These are phyloP conservation scores for Thymus quinquecostatus DNA, from an alignment of 257 asterid species.

Conservation along the genomic window DNA sequence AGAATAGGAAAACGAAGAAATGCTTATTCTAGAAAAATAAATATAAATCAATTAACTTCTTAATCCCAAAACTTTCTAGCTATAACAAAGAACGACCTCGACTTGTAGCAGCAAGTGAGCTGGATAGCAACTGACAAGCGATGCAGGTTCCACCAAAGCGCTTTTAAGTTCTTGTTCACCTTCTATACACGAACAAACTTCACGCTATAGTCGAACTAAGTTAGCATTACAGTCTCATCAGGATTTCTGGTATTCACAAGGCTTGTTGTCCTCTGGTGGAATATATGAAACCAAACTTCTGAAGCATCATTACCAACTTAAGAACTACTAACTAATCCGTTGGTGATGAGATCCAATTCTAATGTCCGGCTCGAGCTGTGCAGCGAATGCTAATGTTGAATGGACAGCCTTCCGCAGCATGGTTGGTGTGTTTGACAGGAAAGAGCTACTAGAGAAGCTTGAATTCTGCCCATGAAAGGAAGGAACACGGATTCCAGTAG, in stretches of 20 bases:
- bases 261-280: conserved; percentile 7
- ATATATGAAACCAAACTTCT: not conserved
- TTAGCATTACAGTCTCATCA: not conserved
- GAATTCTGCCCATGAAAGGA: conserved; percentile 30
- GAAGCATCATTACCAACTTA: conserved; percentile 12
- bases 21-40: conserved; percentile 2
- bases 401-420: conserved; percentile 64
- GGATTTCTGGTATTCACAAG: conserved; percentile 4
- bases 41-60: not conserved
- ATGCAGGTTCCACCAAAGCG: not conserved
- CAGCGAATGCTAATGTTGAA: conserved; percentile 77
- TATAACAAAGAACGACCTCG: not conserved
- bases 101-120: not conserved
- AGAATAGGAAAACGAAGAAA: not conserved
- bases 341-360: conserved; percentile 42
- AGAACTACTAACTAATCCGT: conserved; percentile 32
- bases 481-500: conserved; percentile 35
- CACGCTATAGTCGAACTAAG: not conserved
- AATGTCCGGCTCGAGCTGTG: conserved; percentile 62
- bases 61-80: not conserved
- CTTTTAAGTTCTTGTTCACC: not conserved
- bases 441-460: conserved; percentile 38
- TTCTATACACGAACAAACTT: not conserved
- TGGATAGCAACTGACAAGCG: not conserved
- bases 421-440: conserved; percentile 48